Evolutionary conservation across 371 early-diverging fungal species (phyloP).

Genomic region (Mortierella sp.): DNA sequence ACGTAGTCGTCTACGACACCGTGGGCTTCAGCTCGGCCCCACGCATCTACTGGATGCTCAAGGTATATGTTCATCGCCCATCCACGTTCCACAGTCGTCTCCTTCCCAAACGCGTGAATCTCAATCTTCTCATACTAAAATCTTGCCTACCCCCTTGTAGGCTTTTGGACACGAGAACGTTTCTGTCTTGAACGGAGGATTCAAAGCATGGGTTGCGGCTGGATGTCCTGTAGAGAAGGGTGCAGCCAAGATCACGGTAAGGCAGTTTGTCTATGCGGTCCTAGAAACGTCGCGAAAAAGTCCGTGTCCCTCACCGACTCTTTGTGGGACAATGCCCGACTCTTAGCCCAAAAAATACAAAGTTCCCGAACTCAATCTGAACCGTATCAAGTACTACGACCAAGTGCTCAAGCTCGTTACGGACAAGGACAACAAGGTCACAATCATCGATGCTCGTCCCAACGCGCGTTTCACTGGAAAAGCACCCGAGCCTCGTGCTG

Average conservation of each 20-base stretch:
- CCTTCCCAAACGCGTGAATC: too few relatives aligned
- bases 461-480: slow-evolving; percentile 75
- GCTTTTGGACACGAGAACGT: slow-evolving; percentile 88
- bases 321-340: background rate
- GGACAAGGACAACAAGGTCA: slow-evolving; percentile 34
- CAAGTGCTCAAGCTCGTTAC: slow-evolving; percentile 63
- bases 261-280: background rate
- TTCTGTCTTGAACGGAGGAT: slow-evolving; percentile 89
- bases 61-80: slow-evolving; percentile 49
- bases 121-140: background rate
- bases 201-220: slow-evolving; percentile 80
- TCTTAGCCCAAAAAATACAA: slow-evolving; percentile 60
- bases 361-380: slow-evolving; percentile 54
- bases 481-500: slow-evolving; percentile 86
- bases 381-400: slow-evolving; percentile 67
- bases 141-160: background rate
- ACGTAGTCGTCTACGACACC: slow-evolving; percentile 83
- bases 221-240: slow-evolving; percentile 63
- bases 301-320: background rate
- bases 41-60: slow-evolving; percentile 87
- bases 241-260: slow-evolving; percentile 41
- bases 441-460: slow-evolving; percentile 88
- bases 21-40: slow-evolving; percentile 75
- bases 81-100: too few relatives aligned
- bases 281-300: background rate